Conservation (phyloP, 345 rosid species). For the Eucalyptus leucophloia region DNA sequence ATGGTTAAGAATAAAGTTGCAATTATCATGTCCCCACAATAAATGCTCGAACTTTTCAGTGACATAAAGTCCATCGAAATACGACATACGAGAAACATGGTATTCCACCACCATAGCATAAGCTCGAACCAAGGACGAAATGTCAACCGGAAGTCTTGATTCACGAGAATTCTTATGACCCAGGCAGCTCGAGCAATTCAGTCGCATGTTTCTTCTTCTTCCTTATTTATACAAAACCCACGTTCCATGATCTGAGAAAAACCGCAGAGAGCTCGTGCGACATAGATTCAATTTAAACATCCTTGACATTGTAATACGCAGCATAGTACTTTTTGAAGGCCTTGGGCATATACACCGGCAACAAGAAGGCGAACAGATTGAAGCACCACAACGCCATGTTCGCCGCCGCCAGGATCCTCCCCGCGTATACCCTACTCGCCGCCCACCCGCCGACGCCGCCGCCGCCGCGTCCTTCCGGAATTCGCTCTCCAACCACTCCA, state of each 20-base stretch:
- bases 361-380: constrained; percentile 75
- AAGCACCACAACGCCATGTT: constrained; percentile 78
- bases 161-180: not conserved
- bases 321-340: constrained; percentile 63
- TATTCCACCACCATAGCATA: not conserved
- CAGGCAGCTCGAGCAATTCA: not conserved
- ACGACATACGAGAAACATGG: not conserved
- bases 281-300: not conserved
- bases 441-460: constrained; percentile 6
- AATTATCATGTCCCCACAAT: not conserved
- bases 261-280: not conserved
- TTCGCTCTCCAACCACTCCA: constrained; percentile 59
- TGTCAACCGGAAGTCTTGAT: not conserved
- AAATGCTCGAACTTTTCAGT: not conserved
- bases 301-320: not conserved
- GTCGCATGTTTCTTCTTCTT: not conserved
- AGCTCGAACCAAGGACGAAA: not conserved
- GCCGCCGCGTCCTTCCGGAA: constrained; percentile 7
- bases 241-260: not conserved
- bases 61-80: not conserved
- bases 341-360: constrained; percentile 74
- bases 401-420: constrained; percentile 51
- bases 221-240: not conserved
- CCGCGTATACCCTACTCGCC: constrained; percentile 30
- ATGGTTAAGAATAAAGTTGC: not conserved